Evolutionary conservation across 2,329 filamentous ascomycete species (phyloP), one percentile per base, ranked within the genome.

Genomic region (Ceratocystis destructans): DNA sequence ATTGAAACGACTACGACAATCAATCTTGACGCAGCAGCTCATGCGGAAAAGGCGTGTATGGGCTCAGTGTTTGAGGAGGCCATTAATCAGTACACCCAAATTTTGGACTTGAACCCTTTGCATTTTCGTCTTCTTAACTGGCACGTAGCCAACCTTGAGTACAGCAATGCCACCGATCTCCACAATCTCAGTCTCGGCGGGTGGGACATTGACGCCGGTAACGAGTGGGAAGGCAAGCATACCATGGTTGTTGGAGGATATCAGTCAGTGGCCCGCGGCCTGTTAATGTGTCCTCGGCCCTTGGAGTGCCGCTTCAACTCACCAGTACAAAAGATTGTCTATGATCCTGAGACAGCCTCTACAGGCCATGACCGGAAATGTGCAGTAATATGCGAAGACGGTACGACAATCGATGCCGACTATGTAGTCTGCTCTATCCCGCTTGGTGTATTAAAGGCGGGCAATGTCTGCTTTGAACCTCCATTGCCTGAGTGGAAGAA

Each of bases 111-210:
- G 64, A 89, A 86, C 15, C 83, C 92, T 0, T 89, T 90, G 73
- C 94, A 99, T 72, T 87, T 96, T 75, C 85, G 94, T 59, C 79
- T 99, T 17, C 82, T 97, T 72, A 99, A 96, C 73, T 99, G 94
- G 94, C 95, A 99, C 75, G 88, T 96, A 74, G 95, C 95, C 70
- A 99, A 99, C 73, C 81, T 99, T 15, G 94, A 99, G 75, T 99
- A 99, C 73, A 95, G 93, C 69, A 99, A 97, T 74, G 94, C 94
- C 1, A 89, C 87, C 1, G 95, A 91, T 70, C 85, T 96, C 65
- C 87, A 88, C 70, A 87, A 88, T 69, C 82, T 99, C 20, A 97
- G 93, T 74, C 83, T 99, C 15, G 85, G 87, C 6, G 87, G 92
- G 0, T 97, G 95, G 90, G 95, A 99, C 75, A 91, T 99, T 72